Base-by-base conservation (phyloP, 306 rosid species). In the Mimosa bimucronata region DNA sequence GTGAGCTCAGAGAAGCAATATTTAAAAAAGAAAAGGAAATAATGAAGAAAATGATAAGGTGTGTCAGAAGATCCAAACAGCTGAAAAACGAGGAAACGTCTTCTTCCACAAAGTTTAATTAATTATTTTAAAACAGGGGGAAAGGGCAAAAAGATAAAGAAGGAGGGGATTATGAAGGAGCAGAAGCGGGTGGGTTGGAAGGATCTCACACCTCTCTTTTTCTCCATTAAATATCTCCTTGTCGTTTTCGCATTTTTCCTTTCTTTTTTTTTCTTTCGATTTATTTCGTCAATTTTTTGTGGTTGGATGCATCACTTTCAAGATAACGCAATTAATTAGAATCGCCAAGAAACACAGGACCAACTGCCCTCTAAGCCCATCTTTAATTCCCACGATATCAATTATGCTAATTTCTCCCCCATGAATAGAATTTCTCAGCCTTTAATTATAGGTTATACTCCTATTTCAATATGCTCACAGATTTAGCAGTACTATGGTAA, bases 41-140 rank as follows among this genome's bases (percentile, higher is more conserved):
- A 78, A 71, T 48, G 71, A 84, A 80, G 79, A 77, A 76, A 86
- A 75, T 79, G 89, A 87, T 81, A 78, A 88, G 83, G 81, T 90
- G 95, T 88, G 95, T 88, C 91, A 92, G 97, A 94, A 86, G 92
- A 89, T 86, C 87, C 90, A 83, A 89, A 87, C 91, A 85, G 92
- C 88, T 85, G 98, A 90, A 88, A 90, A 88, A 91, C 95, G 94
- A 92, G 94, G 98, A 94, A 92, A 92, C 91, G 98, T 95, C 98
- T 90, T 52, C 97, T 89, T 92, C 97, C 82, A 78, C 88, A 84
- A 84, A 83, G 90, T 86, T 88, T 75, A 82, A 81, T 79, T 77
- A 80, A 80, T 83, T 77, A 28, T 75, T 57, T 9, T 18, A 26
- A 40, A 4, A 65, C 42, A 38, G 2, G 4, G 6, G 9, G 26